These are phyloP conservation scores for Akanthomyces dipterigenus DNA, from an alignment of 2,329 filamentous ascomycete genomes.

Conservation along the genomic window DNA sequence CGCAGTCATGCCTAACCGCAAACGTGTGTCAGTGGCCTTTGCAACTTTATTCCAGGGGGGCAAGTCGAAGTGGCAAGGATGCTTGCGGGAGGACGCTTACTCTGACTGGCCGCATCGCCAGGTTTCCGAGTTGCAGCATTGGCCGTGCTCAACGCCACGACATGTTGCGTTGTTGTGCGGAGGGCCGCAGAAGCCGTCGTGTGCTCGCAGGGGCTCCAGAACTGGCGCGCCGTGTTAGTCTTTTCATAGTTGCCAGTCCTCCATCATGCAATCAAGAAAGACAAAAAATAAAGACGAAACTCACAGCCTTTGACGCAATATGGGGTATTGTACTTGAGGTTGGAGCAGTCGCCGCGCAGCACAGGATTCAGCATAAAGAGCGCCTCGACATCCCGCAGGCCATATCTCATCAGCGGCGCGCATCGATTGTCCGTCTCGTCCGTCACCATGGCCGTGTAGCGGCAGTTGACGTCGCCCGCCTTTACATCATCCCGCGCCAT, in stretches of 20 bases:
- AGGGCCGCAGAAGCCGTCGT: constrained; percentile 26
- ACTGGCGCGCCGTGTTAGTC: constrained; percentile 13
- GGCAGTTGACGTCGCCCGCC: constrained; percentile 19
- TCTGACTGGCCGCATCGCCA: constrained; percentile 23
- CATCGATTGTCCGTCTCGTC: constrained; percentile 12
- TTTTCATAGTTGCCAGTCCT: too few relatives aligned
- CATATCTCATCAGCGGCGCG: constrained; percentile 12
- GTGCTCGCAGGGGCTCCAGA: constrained; percentile 20
- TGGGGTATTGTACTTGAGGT: constrained; percentile 21
- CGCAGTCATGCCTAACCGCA: constrained; percentile 23
- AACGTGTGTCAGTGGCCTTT: too few relatives aligned
- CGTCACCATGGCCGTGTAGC: constrained; percentile 16
- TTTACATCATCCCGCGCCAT: neutral
- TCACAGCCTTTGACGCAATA: constrained; percentile 26
- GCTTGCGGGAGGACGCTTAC: too few relatives aligned
- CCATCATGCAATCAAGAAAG: too few relatives aligned
- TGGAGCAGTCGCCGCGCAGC: constrained; percentile 22
- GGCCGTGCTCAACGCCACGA: constrained; percentile 18
- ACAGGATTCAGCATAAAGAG: constrained; percentile 24
- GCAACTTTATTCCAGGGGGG: too few relatives aligned
- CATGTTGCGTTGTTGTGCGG: constrained; percentile 26
- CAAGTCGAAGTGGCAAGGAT: too few relatives aligned
- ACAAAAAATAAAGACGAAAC: constrained; percentile 7
- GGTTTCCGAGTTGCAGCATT: constrained; percentile 27
- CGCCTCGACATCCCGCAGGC: constrained; percentile 17